Conservation (phyloP, 2,329 filamentous ascomycete genomes). For the Ilyonectria mors-panacis region DNA sequence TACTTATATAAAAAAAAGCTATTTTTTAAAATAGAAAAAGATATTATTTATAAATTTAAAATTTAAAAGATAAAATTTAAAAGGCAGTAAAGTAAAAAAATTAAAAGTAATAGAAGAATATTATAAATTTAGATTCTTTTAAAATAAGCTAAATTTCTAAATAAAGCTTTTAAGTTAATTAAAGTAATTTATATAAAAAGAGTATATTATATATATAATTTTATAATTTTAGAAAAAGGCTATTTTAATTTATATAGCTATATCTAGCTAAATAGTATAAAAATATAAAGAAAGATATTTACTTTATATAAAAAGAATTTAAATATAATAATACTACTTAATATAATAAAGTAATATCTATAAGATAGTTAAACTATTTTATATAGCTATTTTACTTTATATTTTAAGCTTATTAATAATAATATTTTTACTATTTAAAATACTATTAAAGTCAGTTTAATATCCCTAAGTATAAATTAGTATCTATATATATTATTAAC, state of each 20-base stretch:
- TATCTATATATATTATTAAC: background rate
- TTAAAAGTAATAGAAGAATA: background rate
- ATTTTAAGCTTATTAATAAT: background rate
- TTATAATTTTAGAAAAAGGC: background rate
- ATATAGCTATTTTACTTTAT: background rate
- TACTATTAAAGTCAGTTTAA: background rate
- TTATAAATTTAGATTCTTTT: background rate
- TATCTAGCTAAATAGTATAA: background rate
- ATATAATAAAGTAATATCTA: background rate
- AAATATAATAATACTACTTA: background rate
- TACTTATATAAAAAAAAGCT: background rate
- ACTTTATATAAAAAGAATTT: background rate
- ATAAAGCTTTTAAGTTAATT: no score
- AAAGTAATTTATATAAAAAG: no score
- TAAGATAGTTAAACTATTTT: background rate
- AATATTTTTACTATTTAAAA: no score
- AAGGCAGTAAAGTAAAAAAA: background rate
- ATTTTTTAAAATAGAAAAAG: background rate
- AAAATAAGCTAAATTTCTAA: no score
- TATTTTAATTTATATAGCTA: background rate
- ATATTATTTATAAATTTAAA: background rate
- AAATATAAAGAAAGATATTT: background rate
- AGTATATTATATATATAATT: no score
- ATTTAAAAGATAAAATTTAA: background rate
- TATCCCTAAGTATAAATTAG: background rate